A percentile compares a stretch with the other conserved stretches of the same genome.
Evolutionary conservation across 306 rosid species (phyloP).

Genomic region (Prunus mongolica): DNA sequence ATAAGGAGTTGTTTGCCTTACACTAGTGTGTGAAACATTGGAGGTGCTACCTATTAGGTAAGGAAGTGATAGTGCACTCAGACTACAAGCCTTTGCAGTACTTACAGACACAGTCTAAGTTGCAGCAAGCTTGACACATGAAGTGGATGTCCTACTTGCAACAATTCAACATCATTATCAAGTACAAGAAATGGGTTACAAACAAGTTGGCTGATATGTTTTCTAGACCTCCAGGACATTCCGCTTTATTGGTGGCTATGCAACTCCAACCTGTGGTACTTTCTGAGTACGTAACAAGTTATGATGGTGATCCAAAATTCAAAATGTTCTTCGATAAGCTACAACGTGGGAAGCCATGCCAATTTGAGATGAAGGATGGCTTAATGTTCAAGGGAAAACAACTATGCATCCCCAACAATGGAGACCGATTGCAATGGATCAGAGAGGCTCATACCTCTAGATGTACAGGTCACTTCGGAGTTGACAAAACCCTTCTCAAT

Average conservation of each 20-base stretch:
- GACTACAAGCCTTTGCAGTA: neutral
- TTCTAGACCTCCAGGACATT: neutral
- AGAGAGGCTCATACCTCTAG: neutral
- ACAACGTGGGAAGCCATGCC: too few species aligned
- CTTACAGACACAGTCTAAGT: neutral
- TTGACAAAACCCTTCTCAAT: neutral
- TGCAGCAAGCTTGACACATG: neutral
- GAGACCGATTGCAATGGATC: too few species aligned
- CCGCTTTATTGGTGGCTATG: neutral
- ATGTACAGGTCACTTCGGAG: neutral
- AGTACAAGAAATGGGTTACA: neutral
- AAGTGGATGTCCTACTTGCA: neutral
- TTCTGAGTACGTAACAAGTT: neutral
- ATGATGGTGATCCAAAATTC: too few species aligned
- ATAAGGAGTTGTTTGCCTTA: neutral
- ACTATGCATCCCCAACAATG: too few species aligned
- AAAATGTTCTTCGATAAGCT: too few species aligned
- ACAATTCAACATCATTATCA: neutral
- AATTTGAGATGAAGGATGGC: too few species aligned
- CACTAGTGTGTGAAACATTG: neutral
- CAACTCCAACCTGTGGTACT: neutral
- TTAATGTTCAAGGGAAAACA: too few species aligned
- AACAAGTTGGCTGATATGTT: conserved; percentile 2
- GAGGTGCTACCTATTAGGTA: neutral
- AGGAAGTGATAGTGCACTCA: neutral